phyloP scores from a whole-genome alignment of 2,329 filamentous ascomycete genomes.

The Aspergillus melleus region DNA sequence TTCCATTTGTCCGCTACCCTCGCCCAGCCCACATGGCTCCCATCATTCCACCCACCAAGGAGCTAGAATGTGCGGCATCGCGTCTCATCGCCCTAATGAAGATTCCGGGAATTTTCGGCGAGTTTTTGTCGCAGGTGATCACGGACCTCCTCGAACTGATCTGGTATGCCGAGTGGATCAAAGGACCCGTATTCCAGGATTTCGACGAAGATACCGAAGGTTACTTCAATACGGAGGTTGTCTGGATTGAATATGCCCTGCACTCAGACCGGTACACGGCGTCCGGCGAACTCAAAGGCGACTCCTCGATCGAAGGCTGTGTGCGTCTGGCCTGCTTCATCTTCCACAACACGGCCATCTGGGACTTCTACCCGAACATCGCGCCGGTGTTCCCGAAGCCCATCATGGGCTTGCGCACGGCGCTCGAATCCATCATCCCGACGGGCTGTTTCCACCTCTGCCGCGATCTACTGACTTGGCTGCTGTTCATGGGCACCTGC shows the following conservation, averaged over 20 bases:
- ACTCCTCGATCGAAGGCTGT: constrained; percentile 40
- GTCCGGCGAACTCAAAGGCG: constrained; percentile 34
- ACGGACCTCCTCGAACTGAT: constrained; percentile 37
- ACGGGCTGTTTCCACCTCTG: constrained; percentile 33
- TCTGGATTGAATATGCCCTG: constrained; percentile 40
- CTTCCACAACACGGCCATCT: constrained; percentile 42
- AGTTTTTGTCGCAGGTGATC: constrained; percentile 31
- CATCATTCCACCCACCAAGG: constrained; percentile 31
- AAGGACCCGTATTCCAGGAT: constrained; percentile 27
- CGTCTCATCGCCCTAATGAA: constrained; percentile 33
- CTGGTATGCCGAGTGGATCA: constrained; percentile 41
- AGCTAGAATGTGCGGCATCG: constrained; percentile 32
- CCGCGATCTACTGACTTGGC: constrained; percentile 37
- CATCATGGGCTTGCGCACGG: constrained; percentile 32
- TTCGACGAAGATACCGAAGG: constrained; percentile 38
- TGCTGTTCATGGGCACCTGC: constrained; percentile 38
- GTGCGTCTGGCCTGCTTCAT: constrained; percentile 38
- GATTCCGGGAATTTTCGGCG: constrained; percentile 37
- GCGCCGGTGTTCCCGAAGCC: constrained; percentile 37
- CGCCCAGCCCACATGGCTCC: constrained; percentile 31
- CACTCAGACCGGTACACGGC: constrained; percentile 37
- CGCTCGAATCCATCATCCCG: constrained; percentile 34
- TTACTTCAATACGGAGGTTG: constrained; percentile 43
- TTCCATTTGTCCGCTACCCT: constrained; percentile 37
- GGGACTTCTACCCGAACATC: constrained; percentile 40